Evolutionary conservation across 2,329 filamentous ascomycete genomes (phyloP).

Genomic region (Colletotrichum chlorophyti): DNA sequence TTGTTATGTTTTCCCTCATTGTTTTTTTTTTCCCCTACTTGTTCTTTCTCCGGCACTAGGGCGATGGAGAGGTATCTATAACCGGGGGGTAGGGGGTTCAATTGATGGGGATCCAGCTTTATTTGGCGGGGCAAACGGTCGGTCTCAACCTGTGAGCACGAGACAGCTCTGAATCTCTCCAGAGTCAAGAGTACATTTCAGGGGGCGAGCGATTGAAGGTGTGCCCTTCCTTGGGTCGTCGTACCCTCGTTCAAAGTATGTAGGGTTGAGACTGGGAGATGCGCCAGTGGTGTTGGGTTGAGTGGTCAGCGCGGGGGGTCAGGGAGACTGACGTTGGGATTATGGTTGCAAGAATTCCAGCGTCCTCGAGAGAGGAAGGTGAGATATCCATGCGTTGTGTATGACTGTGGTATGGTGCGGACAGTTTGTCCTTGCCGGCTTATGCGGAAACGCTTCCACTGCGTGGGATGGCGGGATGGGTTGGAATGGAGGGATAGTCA

Average conservation of each 20-base stretch:
- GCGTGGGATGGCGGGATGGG: no score
- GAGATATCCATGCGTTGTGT: no score
- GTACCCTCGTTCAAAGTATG: no score
- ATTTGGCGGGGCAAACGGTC: conserved; percentile 12
- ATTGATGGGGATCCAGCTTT: conserved; percentile 3
- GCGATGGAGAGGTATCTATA: neutral
- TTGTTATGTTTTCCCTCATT: conserved; percentile 6
- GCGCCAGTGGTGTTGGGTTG: conserved; percentile 14
- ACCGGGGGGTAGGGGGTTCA: neutral
- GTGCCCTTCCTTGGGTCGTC: neutral
- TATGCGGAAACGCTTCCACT: no score
- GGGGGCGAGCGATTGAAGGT: neutral
- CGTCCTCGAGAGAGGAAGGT: neutral
- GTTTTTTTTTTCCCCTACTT: neutral
- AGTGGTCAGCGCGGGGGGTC: conserved; percentile 10
- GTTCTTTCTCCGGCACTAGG: conserved; percentile 1
- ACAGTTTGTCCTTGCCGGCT: no score
- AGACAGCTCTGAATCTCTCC: neutral
- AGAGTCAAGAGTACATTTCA: neutral
- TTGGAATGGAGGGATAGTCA: no score
- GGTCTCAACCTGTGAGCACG: neutral
- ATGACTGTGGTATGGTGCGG: no score
- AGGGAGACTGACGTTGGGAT: conserved; percentile 6
- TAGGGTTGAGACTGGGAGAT: conserved; percentile 10
- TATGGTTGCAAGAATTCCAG: neutral